phyloP scores from a whole-genome alignment of 2,329 filamentous ascomycete species.

The Fusarium gaditjirri region DNA sequence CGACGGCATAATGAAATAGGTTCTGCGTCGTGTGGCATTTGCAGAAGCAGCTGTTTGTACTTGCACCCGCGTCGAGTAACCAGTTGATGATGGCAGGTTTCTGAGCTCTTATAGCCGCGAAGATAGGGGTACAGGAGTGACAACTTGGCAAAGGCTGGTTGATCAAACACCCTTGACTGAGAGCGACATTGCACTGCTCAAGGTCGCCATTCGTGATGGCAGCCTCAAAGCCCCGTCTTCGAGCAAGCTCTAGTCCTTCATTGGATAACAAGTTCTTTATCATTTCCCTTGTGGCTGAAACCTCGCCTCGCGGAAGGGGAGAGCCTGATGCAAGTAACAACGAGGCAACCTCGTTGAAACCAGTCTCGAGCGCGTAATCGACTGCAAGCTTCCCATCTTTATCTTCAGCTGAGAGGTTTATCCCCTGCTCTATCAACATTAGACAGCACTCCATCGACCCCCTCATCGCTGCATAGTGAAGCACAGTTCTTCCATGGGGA shows the following conservation, averaged over 20 bases:
- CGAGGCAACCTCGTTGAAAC: not conserved
- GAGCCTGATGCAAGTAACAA: not conserved
- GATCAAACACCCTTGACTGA: not conserved
- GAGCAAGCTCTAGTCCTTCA: not conserved
- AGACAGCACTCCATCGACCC: not conserved
- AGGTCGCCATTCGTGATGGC: not conserved
- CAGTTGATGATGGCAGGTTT: not conserved
- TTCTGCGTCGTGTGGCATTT: not conserved
- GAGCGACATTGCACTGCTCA: not conserved
- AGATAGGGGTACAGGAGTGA: not conserved
- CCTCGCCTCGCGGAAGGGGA: not conserved
- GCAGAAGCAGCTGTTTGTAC: not conserved
- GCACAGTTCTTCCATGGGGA: not conserved
- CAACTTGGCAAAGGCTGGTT: not conserved
- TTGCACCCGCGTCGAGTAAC: not conserved
- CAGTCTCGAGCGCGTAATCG: not conserved
- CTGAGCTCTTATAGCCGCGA: not conserved
- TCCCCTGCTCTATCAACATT: not conserved
- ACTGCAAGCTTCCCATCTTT: not conserved
- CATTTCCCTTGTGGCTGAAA: not conserved
- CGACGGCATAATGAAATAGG: not conserved
- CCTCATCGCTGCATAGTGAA: not conserved
- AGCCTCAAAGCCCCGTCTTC: not conserved
- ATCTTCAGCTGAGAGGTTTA: not conserved
- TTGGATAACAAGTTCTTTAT: not conserved